Evolutionary conservation across 495 filamentous ascomycete genomes (phyloP).

Genomic region (Neurospora sp.): DNA sequence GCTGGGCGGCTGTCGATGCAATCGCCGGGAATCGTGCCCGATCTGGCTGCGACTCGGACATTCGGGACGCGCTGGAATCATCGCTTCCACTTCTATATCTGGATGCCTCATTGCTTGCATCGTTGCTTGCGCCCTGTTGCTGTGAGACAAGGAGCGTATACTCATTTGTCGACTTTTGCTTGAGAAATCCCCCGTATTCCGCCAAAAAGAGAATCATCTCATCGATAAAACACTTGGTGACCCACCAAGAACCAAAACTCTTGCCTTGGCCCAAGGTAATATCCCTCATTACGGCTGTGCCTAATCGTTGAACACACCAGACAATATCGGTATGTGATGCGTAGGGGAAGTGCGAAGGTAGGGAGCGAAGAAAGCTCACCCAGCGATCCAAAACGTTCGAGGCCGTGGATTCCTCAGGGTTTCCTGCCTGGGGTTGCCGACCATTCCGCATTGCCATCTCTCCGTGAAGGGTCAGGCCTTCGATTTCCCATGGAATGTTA

Average conservation of each 20-base stretch:
- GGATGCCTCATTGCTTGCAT: conserved; percentile 25
- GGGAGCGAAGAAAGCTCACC: conserved; percentile 67
- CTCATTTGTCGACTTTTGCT: conserved; percentile 22
- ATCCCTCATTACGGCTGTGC: conserved; percentile 63
- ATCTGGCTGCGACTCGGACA: conserved; percentile 30
- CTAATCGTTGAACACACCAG: conserved; percentile 56
- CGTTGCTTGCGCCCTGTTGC: conserved; percentile 15
- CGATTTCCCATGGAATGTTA: conserved; percentile 43
- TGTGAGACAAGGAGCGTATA: conserved; percentile 15
- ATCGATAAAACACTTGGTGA: conserved; percentile 94
- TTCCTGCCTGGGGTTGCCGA: conserved; percentile 17
- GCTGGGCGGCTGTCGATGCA: conserved; percentile 18
- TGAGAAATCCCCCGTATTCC: conserved; percentile 86
- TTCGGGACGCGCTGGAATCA: conserved; percentile 26
- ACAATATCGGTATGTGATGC: conserved; percentile 56
- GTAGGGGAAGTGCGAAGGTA: conserved; percentile 67
- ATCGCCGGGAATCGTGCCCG: conserved; percentile 32
- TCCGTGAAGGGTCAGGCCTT: conserved; percentile 43
- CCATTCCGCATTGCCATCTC: conserved; percentile 37
- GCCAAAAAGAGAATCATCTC: conserved; percentile 91
- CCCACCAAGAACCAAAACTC: conserved; percentile 95
- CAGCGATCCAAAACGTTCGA: conserved; percentile 73
- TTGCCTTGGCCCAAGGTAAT: conserved; percentile 72
- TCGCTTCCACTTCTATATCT: conserved; percentile 36
- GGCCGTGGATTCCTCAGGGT: conserved; percentile 17